Evolutionary conservation across 1,139 yeast genomes (phyloP).

Genomic region (Hansenula sp.): DNA sequence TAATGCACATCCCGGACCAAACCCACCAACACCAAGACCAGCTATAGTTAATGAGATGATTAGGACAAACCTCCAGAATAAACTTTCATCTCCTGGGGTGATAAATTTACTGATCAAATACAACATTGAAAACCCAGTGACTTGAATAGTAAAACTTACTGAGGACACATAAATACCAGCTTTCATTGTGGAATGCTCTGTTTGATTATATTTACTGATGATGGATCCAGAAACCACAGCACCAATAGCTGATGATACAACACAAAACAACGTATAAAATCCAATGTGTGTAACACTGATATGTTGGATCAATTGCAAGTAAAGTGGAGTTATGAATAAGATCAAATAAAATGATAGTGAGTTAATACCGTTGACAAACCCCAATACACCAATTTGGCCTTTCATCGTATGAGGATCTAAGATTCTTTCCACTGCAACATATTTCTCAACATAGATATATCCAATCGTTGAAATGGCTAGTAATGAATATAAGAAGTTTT

Average conservation of each 20-base stretch:
- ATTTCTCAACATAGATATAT: slow-evolving; percentile 42
- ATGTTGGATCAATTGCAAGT: slow-evolving; percentile 46
- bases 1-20: slow-evolving; percentile 37
- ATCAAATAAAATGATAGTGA: slow-evolving; percentile 44
- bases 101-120: slow-evolving; percentile 11
- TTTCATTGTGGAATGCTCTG: slow-evolving; percentile 17
- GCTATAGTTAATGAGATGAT: slow-evolving; percentile 24
- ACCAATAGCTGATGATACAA: slow-evolving; percentile 46
- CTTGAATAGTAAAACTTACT: slow-evolving; percentile 21
- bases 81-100: slow-evolving; percentile 5
- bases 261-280: slow-evolving; percentile 45
- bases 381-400: slow-evolving; percentile 44
- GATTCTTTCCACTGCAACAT: slow-evolving; percentile 49
- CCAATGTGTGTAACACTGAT: slow-evolving; percentile 50
- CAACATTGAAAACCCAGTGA: slow-evolving; percentile 22
- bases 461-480: slow-evolving; percentile 11
- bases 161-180: slow-evolving; percentile 17
- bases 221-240: slow-evolving; percentile 55
- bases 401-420: slow-evolving; percentile 48
- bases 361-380: slow-evolving; percentile 50
- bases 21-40: slow-evolving; percentile 41
- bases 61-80: slow-evolving; percentile 9
- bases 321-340: slow-evolving; percentile 51
- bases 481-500: slow-evolving; percentile 4
- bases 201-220: slow-evolving; percentile 25